These are phyloP conservation scores for Yamadazyma membranifaciens DNA, from an alignment of 1,139 yeast genomes.

Conservation along the genomic window DNA sequence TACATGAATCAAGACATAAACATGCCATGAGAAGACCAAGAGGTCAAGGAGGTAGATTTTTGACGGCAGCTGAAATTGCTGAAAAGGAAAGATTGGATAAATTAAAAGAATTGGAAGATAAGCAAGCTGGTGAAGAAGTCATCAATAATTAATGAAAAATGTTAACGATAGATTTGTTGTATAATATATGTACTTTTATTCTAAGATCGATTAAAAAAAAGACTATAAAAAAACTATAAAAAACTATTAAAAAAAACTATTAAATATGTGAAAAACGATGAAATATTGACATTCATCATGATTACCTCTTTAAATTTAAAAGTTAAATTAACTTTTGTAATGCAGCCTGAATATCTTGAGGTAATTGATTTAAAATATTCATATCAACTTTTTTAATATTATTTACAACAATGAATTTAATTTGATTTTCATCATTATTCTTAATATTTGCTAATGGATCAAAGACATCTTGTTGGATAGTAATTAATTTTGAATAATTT, in stretches of 20 bases:
- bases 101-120: constrained; percentile 38
- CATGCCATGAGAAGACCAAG: constrained; percentile 99
- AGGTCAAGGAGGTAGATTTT: constrained; percentile 96
- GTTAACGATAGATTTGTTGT: constrained; percentile 8
- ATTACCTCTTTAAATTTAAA: too few relatives aligned
- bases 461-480: constrained; percentile 56
- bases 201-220: neutral
- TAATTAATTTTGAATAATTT: constrained; percentile 68
- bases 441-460: constrained; percentile 63
- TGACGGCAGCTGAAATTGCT: constrained; percentile 96
- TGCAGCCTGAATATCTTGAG: constrained; percentile 20
- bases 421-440: constrained; percentile 33
- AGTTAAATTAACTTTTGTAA: constrained; percentile 14
- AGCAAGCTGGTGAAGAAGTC: constrained; percentile 1
- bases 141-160: constrained; percentile 7
- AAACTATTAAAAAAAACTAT: too few relatives aligned
- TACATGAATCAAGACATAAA: constrained; percentile 96
- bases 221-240: neutral
- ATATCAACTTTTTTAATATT: constrained; percentile 34
- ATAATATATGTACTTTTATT: constrained; percentile 13
- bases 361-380: constrained; percentile 30
- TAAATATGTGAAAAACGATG: too few relatives aligned
- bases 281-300: too few relatives aligned
- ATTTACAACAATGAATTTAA: constrained; percentile 28
- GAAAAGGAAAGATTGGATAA: constrained; percentile 66